Evolutionary conservation across 2,329 filamentous ascomycete genomes (phyloP), one percentile per base, ranked within the genome.

Genomic region (Colletotrichum neosansevieriae): DNA sequence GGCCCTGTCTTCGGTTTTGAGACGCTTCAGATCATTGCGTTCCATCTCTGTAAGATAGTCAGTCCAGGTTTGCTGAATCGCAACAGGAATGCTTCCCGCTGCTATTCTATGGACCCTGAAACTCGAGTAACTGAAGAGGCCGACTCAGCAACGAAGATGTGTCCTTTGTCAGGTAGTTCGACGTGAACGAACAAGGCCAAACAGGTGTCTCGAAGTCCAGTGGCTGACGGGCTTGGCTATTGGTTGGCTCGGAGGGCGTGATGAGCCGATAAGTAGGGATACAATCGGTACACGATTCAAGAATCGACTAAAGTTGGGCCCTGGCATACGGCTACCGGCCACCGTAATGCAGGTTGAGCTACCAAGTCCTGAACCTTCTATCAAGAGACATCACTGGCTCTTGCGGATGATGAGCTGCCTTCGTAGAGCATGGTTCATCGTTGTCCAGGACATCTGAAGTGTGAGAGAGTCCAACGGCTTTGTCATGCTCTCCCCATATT

Each of bases 211-310:
- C 61, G 17, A 60, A 54, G 61, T 60, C 21, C 49, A 59, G 17
- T 50, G 40, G 17, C 24, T 47, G 32, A 34, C 24, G 47, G 56
- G 54, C 54, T 68, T 68, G 40, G 44, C 47, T 19, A 64, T 53
- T 64, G 60, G 21, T 47, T 19, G 24, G 53, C n/a, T 32, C 42
- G 47, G 40, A 24, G 45, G 38, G 45, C 45, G 24, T 38, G 49
- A 59, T 49, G 47, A 60, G 66, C 40, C 54, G 61, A 65, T 21
- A 29, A 40, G 66, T 68, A 64, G 66, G 61, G 66, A 68, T 60
- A 54, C 21, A 53, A 65, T 58, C 47, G 11, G 47, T 66, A 61
- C 66, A 68, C 66, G 65, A 68, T 68, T 68, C 65, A 59, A 65
- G 65, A 40, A 49, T 50, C 47, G 47, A 65, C 45, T 68, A 45